Conservation (phyloP, 1,139 yeast species). For the Wickerhamomyces sp. region DNA sequence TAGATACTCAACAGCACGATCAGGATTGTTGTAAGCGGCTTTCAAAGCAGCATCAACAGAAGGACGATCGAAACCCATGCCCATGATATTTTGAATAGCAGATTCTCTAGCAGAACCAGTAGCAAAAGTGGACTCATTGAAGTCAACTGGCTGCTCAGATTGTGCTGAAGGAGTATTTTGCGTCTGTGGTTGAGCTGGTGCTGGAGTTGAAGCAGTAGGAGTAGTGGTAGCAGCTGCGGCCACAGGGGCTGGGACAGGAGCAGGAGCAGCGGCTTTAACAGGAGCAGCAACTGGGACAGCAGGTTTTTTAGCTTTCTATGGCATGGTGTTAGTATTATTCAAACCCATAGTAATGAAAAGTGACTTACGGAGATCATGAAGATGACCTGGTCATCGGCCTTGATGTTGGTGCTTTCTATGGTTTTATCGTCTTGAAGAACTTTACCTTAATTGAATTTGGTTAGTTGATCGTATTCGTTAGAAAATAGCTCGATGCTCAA, state of each 20-base stretch:
- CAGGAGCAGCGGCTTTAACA: conserved; percentile 18
- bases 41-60: conserved; percentile 88
- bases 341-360: too few species aligned
- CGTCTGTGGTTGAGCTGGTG: conserved; percentile 23
- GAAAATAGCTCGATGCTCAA: background rate
- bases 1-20: conserved; percentile 93
- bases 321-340: conserved; percentile 9
- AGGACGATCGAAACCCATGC: conserved; percentile 90
- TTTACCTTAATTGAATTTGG: conserved; percentile 38
- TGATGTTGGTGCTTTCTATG: conserved; percentile 66
- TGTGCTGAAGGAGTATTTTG: conserved; percentile 26
- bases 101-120: conserved; percentile 29
- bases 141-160: conserved; percentile 23
- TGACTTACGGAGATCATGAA: conserved; percentile 69
- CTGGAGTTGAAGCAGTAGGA: conserved; percentile 11
- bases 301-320: background rate
- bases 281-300: conserved; percentile 4
- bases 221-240: conserved; percentile 2
- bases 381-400: conserved; percentile 86
- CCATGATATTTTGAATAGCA: conserved; percentile 74
- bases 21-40: conserved; percentile 97
- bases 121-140: conserved; percentile 27
- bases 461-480: background rate
- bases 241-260: conserved; percentile 7
- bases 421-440: conserved; percentile 82